Conservation (phyloP, 129 eudicot genomes). For the Lactuca sativa region DNA sequence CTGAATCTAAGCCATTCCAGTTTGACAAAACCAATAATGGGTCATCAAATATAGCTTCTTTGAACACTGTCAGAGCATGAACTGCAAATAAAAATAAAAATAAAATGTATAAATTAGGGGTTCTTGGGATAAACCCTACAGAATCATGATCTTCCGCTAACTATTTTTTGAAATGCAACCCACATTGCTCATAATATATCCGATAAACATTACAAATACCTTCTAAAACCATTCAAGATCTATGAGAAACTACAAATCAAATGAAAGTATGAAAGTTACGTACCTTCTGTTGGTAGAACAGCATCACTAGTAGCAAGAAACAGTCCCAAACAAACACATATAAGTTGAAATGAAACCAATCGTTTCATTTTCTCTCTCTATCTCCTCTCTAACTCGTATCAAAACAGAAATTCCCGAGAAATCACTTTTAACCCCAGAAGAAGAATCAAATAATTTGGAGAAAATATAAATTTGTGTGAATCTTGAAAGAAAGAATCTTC, state of each 20-base stretch:
- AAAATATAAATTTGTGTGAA: neutral
- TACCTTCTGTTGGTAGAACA: constrained; percentile 70
- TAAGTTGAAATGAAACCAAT: constrained; percentile 38
- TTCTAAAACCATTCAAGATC: constrained; percentile 42
- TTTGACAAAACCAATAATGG: constrained; percentile 69
- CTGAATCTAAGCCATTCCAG: constrained; percentile 76
- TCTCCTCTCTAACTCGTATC: constrained; percentile 21
- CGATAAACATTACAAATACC: neutral
- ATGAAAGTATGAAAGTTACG: constrained; percentile 12
- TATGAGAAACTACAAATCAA: constrained; percentile 5
- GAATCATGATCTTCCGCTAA: constrained; percentile 27
- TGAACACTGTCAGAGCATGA: constrained; percentile 71
- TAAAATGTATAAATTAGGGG: constrained; percentile 1
- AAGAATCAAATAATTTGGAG: neutral
- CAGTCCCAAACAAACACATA: constrained; percentile 50
- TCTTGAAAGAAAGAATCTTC: constrained; percentile 21
- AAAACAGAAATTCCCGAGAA: constrained; percentile 16
- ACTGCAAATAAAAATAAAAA: constrained; percentile 44
- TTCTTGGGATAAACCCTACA: constrained; percentile 22
- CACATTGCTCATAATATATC: constrained; percentile 11
- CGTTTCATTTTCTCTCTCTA: constrained; percentile 41
- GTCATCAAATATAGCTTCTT: constrained; percentile 89
- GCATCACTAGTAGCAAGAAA: constrained; percentile 43
- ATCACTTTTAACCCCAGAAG: constrained; percentile 7
- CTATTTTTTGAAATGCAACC: constrained; percentile 5